Evolutionary conservation across 441 rosid genomes (phyloP), one percentile per base, ranked within the genome.

Genomic region (Sinapis alba): DNA sequence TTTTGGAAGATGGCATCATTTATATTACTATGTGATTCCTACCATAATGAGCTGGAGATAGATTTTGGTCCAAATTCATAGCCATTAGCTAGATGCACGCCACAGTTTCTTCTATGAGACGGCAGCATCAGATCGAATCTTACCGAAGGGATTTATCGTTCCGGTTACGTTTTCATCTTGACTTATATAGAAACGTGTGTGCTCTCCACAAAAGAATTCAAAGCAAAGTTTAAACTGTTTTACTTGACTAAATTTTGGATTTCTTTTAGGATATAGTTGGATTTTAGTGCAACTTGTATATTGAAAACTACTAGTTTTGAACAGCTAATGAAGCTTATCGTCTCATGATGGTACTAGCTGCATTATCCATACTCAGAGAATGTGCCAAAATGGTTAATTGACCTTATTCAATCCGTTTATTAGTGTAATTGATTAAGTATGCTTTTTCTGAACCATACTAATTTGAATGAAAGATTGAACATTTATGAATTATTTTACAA

Each of bases 61-160:
- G 75, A 69, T 69, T 69, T 76, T 62, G 70, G 79, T 76, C 65
- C 47, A 65, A 53, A 69, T 36, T 61, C 74, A 34, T 26, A 34
- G 27, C 7, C 20, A 6, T 27, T 54, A 12, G 69, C 50, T 13
- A 75, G 68, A 68, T 53, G 45, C 74, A 75, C 79, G 79, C 69
- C 69, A 75, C 69, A n/a, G 21, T 61, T 20, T 41, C 79, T 47
- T 54, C 8, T 62, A 21, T 5, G 50, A 62, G 7, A 69, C 64
- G 79, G 65, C 65, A 62, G 4, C 28, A 11, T 61, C 23, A 0
- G 47, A 51, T 53, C 13, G 0, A 60, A 60, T 61, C 69, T 38
- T 69, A 36, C 64, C 27, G 64, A 26, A 45, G 5, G 47, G 16
- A 19, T 34, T 72, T 57, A 73, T 74, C 60, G 50, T n/a, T 28